phyloP scores from a whole-genome alignment of 2,329 filamentous ascomycete genomes.

The Cryphonectria carpinicola region DNA sequence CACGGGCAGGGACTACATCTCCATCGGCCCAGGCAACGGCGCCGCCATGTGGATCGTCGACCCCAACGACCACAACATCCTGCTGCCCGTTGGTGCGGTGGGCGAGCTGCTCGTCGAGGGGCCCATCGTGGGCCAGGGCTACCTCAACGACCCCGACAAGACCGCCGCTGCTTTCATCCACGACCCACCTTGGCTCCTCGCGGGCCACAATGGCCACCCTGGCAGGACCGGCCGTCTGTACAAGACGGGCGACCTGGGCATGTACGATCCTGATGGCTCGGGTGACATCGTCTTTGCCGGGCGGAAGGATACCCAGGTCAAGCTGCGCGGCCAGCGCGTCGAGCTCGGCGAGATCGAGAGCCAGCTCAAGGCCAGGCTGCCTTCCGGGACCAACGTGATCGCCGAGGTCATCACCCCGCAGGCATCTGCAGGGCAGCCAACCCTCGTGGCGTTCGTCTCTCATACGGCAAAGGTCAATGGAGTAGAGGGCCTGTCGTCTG shows the following conservation, averaged over 20 bases:
- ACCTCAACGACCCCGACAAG: conserved; percentile 45
- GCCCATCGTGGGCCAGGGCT: conserved; percentile 53
- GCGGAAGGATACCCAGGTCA: conserved; percentile 62
- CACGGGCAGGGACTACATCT: conserved; percentile 33
- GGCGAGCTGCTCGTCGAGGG: conserved; percentile 46
- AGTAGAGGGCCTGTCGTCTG: conserved; percentile 29
- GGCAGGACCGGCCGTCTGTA: conserved; percentile 47
- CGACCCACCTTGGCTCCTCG: conserved; percentile 31
- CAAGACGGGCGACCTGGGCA: conserved; percentile 54
- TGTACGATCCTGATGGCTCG: conserved; percentile 45
- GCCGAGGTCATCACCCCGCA: conserved; percentile 49
- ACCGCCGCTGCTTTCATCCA: conserved; percentile 40
- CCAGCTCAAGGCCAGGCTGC: conserved; percentile 43
- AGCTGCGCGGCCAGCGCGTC: conserved; percentile 61
- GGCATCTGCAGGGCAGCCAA: conserved; percentile 30
- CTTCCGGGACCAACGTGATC: conserved; percentile 45
- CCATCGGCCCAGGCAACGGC: conserved; percentile 34
- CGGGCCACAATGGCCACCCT: conserved; percentile 40
- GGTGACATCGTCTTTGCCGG: conserved; percentile 48
- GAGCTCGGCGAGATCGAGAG: conserved; percentile 57
- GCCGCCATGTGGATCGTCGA: conserved; percentile 36
- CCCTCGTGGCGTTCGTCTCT: conserved; percentile 40
- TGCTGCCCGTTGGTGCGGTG: conserved; percentile 38
- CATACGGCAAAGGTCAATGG: conserved; percentile 29
- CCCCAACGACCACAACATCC: conserved; percentile 33